Evolutionary conservation across 495 filamentous ascomycete genomes (phyloP).

Genomic region (Opeltia flavorubescens): DNA sequence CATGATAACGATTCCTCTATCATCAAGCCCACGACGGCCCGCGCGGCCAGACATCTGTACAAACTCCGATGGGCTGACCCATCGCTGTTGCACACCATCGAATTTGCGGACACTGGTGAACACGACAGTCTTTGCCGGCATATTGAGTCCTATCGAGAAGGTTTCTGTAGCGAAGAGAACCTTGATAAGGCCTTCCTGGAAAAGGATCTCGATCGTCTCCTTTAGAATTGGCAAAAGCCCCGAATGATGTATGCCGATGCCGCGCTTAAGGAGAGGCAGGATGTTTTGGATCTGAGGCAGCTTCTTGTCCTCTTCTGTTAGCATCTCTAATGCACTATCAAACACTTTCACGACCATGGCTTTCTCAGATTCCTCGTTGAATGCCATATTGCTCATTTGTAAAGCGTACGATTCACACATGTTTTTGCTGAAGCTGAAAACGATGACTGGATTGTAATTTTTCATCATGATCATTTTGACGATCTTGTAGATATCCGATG

Average conservation of each 20-base stretch:
- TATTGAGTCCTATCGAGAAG: slow-evolving; percentile 96
- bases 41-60: slow-evolving; percentile 97
- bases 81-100: slow-evolving; percentile 68
- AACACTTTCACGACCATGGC: slow-evolving; percentile 91
- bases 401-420: slow-evolving; percentile 82
- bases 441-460: slow-evolving; percentile 92
- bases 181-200: slow-evolving; percentile 96
- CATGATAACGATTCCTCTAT: slow-evolving; percentile 98
- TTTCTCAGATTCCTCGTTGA: slow-evolving; percentile 95
- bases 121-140: slow-evolving; percentile 97
- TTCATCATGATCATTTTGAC: slow-evolving; percentile 97
- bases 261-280: slow-evolving; percentile 73
- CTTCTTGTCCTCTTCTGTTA: slow-evolving; percentile 79
- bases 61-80: slow-evolving; percentile 90
- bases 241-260: slow-evolving; percentile 94
- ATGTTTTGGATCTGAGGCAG: slow-evolving; percentile 87
- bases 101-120: slow-evolving; percentile 95
- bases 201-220: slow-evolving; percentile 96
- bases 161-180: slow-evolving; percentile 96
- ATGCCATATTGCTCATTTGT: slow-evolving; percentile 71
- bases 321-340: slow-evolving; percentile 69
- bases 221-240: slow-evolving; percentile 92
- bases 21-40: slow-evolving; percentile 90
- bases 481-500: slow-evolving; percentile 88
- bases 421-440: slow-evolving; percentile 97